phyloP scores from a whole-genome alignment of 805 yeast species.

The Kodamaea hsintzibuensis region DNA sequence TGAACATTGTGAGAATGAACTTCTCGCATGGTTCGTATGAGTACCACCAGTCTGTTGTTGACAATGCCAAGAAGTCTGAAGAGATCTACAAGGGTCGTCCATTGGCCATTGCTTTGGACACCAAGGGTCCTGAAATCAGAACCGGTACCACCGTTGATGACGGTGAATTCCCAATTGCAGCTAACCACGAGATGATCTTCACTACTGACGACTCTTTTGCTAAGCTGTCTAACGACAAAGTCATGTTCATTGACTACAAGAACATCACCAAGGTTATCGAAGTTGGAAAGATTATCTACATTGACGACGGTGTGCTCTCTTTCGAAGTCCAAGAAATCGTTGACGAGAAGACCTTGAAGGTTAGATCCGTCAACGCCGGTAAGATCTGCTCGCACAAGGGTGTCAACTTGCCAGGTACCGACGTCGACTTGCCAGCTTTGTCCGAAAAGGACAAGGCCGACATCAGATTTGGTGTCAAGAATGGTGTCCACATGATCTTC shows the following conservation, averaged over 20 bases:
- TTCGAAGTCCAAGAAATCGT: constrained; percentile 86
- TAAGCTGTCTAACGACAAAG: constrained; percentile 68
- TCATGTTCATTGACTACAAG: constrained; percentile 91
- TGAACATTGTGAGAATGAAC: constrained; percentile 98
- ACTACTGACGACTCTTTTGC: constrained; percentile 85
- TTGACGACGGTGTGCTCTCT: constrained; percentile 97
- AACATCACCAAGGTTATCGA: constrained; percentile 94
- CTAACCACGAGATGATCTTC: constrained; percentile 90
- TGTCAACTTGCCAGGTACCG: constrained; percentile 98
- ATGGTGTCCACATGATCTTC: constrained; percentile 96
- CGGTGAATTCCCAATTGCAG: constrained; percentile 76
- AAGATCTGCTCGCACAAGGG: constrained; percentile 97
- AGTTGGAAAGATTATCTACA: constrained; percentile 85
- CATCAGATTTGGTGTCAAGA: constrained; percentile 92
- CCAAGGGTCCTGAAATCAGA: constrained; percentile 99
- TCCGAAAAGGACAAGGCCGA: constrained; percentile 96
- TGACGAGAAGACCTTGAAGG: constrained; percentile 81
- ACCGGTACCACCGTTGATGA: constrained; percentile 90
- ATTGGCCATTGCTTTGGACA: constrained; percentile 95
- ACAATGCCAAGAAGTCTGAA: constrained; percentile 94
- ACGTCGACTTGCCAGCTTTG: constrained; percentile 97
- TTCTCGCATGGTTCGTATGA: constrained; percentile 98
- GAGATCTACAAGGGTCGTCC: constrained; percentile 92
- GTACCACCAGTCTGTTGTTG: constrained; percentile 95
- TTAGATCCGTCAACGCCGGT: constrained; percentile 90